Percentiles rank a stretch among this genome's conserved stretches.
Evolutionary conservation across 2,329 filamentous ascomycete species (phyloP).

Genomic region (Ceratocystis cubensis): DNA sequence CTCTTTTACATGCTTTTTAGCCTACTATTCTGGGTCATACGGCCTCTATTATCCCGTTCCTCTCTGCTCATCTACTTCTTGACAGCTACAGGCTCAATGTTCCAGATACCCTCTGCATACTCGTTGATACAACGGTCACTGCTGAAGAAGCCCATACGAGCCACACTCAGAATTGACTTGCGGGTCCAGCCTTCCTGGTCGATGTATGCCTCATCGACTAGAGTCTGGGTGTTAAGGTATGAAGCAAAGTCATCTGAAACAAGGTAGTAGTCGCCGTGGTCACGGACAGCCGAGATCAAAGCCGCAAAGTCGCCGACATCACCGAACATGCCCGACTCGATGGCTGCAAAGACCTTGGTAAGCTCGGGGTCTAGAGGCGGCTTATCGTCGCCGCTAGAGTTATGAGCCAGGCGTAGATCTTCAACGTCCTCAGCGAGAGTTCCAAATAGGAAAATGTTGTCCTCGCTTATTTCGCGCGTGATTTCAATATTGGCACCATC

Average conservation of each 20-base stretch:
- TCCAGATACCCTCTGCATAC: slow-evolving; percentile 97
- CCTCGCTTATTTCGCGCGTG: slow-evolving; percentile 88
- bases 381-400: slow-evolving; percentile 48
- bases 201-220: slow-evolving; percentile 85
- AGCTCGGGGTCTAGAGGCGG: slow-evolving; percentile 57
- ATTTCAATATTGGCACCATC: slow-evolving; percentile 98
- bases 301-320: slow-evolving; percentile 66
- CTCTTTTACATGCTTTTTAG: neutral
- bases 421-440: slow-evolving; percentile 94
- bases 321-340: slow-evolving; percentile 71
- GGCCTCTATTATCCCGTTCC: neutral
- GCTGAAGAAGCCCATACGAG: slow-evolving; percentile 95
- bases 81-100: slow-evolving; percentile 61
- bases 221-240: slow-evolving; percentile 78
- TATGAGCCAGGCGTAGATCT: slow-evolving; percentile 81
- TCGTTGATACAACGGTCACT: slow-evolving; percentile 92
- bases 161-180: slow-evolving; percentile 78
- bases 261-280: slow-evolving; percentile 95
- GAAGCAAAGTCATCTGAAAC: slow-evolving; percentile 95
- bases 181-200: slow-evolving; percentile 87
- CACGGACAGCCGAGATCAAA: slow-evolving; percentile 69
- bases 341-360: slow-evolving; percentile 67
- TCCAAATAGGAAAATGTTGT: slow-evolving; percentile 97
- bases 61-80: neutral
- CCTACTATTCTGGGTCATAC: neutral